Evolutionary conservation across 2,329 filamentous ascomycete genomes (phyloP).

Genomic region (Exophiala calicioides): DNA sequence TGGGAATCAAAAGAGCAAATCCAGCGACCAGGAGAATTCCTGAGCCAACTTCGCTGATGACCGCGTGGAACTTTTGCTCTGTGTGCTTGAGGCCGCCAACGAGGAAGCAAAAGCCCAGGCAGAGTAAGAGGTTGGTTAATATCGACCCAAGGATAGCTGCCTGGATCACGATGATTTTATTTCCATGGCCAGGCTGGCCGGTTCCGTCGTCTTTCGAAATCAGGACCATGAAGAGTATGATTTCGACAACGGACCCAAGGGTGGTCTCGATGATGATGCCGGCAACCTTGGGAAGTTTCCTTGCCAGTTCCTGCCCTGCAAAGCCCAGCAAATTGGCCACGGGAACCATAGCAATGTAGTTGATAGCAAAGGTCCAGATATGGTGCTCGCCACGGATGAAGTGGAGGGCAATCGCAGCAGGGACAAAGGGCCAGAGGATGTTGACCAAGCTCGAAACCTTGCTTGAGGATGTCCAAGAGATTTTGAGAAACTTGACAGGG

Average conservation of each 20-base stretch:
- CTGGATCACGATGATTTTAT: slow-evolving; percentile 68
- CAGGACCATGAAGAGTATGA: slow-evolving; percentile 79
- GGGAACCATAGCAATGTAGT: slow-evolving; percentile 76
- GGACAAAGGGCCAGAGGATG: slow-evolving; percentile 73
- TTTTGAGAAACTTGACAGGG: slow-evolving; percentile 62
- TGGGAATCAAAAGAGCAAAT: slow-evolving; percentile 50
- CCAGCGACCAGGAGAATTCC: slow-evolving; percentile 76
- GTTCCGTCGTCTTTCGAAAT: slow-evolving; percentile 52
- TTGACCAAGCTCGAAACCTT: slow-evolving; percentile 66
- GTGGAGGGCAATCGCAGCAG: slow-evolving; percentile 67
- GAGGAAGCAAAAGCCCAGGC: slow-evolving; percentile 78
- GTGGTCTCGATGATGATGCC: slow-evolving; percentile 53
- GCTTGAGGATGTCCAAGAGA: slow-evolving; percentile 65
- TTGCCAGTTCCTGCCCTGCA: slow-evolving; percentile 68
- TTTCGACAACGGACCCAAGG: slow-evolving; percentile 74
- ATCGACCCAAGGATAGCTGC: slow-evolving; percentile 83
- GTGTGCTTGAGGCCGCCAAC: slow-evolving; percentile 69
- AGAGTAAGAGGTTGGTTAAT: slow-evolving; percentile 77
- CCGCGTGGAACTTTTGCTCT: slow-evolving; percentile 71
- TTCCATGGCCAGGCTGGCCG: slow-evolving; percentile 34
- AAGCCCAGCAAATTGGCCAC: slow-evolving; percentile 76
- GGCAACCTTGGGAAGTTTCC: slow-evolving; percentile 73
- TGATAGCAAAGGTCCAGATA: slow-evolving; percentile 67
- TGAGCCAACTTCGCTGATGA: slow-evolving; percentile 75
- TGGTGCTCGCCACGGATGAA: slow-evolving; percentile 59